Evolutionary conservation across 1,139 yeast genomes (phyloP).

Genomic region (Debaryomyces sp.): DNA sequence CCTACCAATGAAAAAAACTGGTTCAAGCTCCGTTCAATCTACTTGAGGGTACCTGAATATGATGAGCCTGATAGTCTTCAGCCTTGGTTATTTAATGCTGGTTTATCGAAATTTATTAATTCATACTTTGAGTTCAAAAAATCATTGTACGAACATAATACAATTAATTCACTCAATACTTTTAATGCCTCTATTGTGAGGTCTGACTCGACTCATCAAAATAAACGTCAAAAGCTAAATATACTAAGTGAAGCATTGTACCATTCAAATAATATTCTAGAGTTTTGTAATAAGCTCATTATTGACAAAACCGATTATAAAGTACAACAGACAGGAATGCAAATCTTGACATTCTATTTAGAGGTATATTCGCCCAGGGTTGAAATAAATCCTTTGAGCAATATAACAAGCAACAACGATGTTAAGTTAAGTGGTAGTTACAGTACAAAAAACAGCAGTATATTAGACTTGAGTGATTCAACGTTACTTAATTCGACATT

Average conservation of each 20-base stretch:
- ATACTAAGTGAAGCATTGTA: slow-evolving; percentile 20
- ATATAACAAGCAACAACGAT: not conserved
- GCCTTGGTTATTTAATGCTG: slow-evolving; percentile 38
- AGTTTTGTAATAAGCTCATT: slow-evolving; percentile 25
- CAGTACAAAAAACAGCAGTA: not conserved
- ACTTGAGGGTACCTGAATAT: slow-evolving; percentile 18
- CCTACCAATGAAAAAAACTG: slow-evolving; percentile 20
- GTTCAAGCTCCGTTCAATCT: slow-evolving; percentile 31
- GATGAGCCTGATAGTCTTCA: slow-evolving; percentile 13
- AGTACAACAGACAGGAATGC: slow-evolving; percentile 30
- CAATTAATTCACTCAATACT: not conserved
- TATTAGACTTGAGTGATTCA: slow-evolving; percentile 9
- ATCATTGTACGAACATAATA: not conserved
- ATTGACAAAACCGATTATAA: slow-evolving; percentile 17
- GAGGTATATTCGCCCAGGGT: slow-evolving; percentile 13
- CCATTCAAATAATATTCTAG: slow-evolving; percentile 18
- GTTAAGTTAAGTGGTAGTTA: not conserved
- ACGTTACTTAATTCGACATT: slow-evolving; percentile 10
- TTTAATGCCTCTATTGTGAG: not conserved
- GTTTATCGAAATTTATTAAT: slow-evolving; percentile 28
- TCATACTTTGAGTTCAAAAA: slow-evolving; percentile 28
- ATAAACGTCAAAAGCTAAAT: slow-evolving; percentile 25
- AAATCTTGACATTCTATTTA: slow-evolving; percentile 27
- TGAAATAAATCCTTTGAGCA: slow-evolving; percentile 1
- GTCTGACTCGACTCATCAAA: not conserved